Evolutionary conservation across 2,329 filamentous ascomycete species (phyloP), one percentile per base, ranked within the genome.

Genomic region (Camillea tinctor): DNA sequence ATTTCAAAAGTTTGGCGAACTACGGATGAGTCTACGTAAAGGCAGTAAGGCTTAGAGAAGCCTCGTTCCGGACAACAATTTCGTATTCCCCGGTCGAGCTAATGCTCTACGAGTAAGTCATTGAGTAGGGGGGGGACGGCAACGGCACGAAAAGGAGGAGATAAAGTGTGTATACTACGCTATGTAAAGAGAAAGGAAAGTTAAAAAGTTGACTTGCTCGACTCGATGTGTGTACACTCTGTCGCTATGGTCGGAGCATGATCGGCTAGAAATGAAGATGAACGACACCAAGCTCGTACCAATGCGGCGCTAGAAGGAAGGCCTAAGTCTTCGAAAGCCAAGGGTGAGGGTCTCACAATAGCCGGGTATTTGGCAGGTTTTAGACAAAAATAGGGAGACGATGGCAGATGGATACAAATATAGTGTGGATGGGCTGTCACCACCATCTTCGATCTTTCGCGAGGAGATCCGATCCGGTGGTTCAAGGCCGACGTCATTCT

Each of bases 401-500:
- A n/a, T n/a, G n/a, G n/a, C n/a, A n/a, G n/a, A 50, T 1, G 5
- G 26, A 24, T 7, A 30, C 26, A 30, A 7, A 11, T 30, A 11
- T 56, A 50, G 56, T 50, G 48, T 36, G 24, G 54, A 59, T 55
- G 56, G 63, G 8, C 9, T 9, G 44, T 13, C 19, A 49, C 49
- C 21, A 60, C 56, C 59, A 55, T 62, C 50, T 57, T 63, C 66
- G 64, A 71, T 68, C 57, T 51, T 60, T 59, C 57, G 60, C 56
- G 50, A 60, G 55, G 48, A 62, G 44, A 52, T 54, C 67, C 66
- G 66, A 68, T 69, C 60, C 55, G 53, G 51, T 59, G 59, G 63
- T 55, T 60, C 56, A 52, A 44, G 50, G 50, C 52, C 64, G 62
- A 71, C 68, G 68, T 71, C 69, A 71, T 71, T 11, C 48, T 55